Evolutionary conservation across 345 rosid species (phyloP).

Genomic region (Gynandropsis gynandra): DNA sequence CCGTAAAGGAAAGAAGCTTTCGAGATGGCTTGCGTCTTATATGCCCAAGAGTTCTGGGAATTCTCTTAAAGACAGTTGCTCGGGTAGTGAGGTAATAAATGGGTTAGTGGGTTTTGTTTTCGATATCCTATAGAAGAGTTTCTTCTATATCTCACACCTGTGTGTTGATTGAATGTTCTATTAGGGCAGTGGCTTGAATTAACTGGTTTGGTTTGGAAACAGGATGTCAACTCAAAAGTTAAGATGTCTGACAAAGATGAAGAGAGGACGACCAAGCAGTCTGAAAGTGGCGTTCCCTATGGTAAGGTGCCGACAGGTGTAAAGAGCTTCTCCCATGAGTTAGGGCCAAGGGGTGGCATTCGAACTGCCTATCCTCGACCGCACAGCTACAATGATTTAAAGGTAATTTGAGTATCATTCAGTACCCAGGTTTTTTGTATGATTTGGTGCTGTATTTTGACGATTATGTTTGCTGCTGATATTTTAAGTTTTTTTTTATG

Average conservation of each 20-base stretch:
- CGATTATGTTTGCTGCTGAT: background rate
- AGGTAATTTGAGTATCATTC: conserved; percentile 29
- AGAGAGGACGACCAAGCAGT: conserved; percentile 24
- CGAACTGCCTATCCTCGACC: conserved; percentile 44
- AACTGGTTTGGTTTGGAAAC: conserved; percentile 13
- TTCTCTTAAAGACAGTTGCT: conserved; percentile 22
- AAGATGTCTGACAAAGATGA: conserved; percentile 30
- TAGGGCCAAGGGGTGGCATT: conserved; percentile 65
- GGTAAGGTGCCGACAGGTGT: conserved; percentile 41
- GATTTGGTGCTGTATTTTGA: conserved; percentile 4
- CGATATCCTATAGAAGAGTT: conserved; percentile 3
- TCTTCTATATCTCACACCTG: conserved; percentile 1
- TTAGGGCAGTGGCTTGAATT: conserved; percentile 18
- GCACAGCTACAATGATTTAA: conserved; percentile 61
- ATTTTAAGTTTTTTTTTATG: background rate
- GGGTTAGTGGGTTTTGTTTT: background rate
- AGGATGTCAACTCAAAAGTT: conserved; percentile 35
- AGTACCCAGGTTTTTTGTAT: background rate
- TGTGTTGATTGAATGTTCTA: conserved; percentile 7
- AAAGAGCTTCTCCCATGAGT: conserved; percentile 74
- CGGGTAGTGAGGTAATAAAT: conserved; percentile 40
- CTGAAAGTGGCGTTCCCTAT: conserved; percentile 24
- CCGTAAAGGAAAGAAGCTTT: conserved; percentile 47
- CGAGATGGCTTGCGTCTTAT: conserved; percentile 55
- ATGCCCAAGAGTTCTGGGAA: conserved; percentile 37